Base-by-base conservation (phyloP, 2,329 filamentous ascomycete genomes). In the Myrmaecium sp. region DNA sequence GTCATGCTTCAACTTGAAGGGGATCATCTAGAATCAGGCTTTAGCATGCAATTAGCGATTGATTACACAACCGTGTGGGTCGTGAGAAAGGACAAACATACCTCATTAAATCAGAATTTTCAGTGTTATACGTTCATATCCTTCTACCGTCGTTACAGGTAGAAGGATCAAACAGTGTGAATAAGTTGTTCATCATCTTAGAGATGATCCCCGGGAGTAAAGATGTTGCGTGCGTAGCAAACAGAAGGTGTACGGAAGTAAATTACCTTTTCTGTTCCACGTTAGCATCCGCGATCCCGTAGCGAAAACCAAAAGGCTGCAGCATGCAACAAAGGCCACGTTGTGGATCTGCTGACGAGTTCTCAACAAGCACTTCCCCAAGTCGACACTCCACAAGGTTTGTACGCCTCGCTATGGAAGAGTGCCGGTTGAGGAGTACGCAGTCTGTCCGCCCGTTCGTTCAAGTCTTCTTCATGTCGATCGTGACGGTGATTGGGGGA, bases 101-200 rank as follows among this genome's bases (percentile, higher is more conserved):
- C 66, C 66, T 71, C 67, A 71, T 71, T 72, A 71, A 71, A 72
- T 73, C 68, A 73, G 68, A 72, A 68, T 72, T 69, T 67, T 66
- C 56, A 61, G 60, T 67, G 62, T 62, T 49, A 40, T 46, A 54
- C 58, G 64, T 65, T 71, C 66, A 71, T 63, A 39, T 51, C 61
- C 42, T 49, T 38, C 35, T 32, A 39, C 46, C 44, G 44, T 57
- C 55, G 52, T 58, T 60, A 60, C 51, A 47, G 44, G 52, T 49
- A 49, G 46, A 51, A 51, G 52, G 59, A 56, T 73, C 68, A 70
- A 69, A 72, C 67, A 73, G 68, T 72, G 68, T 73, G 68, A 73
- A 73, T 73, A 72, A n/a, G 58, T 59, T 46, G 55, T 63, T 72
- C 67, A 73, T 73, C 68, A 71, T 70, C 41, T 47, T 35, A 41